phyloP scores from a whole-genome alignment of 2,329 filamentous ascomycete species.

The Aspergillus fructus region DNA sequence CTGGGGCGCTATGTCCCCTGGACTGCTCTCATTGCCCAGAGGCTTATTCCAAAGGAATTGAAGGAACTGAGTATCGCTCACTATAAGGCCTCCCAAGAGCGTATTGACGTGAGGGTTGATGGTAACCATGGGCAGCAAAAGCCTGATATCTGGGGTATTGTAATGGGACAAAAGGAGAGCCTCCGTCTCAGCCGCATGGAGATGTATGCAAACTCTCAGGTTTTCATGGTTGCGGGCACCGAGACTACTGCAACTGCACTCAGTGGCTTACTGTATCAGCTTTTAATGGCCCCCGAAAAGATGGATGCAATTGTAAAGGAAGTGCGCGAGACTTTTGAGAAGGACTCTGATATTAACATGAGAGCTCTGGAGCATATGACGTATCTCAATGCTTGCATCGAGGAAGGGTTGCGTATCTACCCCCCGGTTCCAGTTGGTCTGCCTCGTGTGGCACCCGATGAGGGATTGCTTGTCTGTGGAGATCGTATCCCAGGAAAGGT shows the following conservation, averaged over 20 bases:
- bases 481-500: conserved; percentile 32
- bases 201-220: conserved; percentile 19
- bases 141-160: conserved; percentile 11
- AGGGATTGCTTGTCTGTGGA: conserved; percentile 39
- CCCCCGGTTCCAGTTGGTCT: conserved; percentile 47
- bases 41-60: conserved; percentile 2
- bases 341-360: conserved; percentile 16
- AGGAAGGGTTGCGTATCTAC: conserved; percentile 48
- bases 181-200: conserved; percentile 9
- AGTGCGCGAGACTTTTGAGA: conserved; percentile 31
- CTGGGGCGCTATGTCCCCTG: conserved; percentile 8
- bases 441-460: conserved; percentile 34
- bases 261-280: conserved; percentile 39
- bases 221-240: conserved; percentile 47
- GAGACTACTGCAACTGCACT: conserved; percentile 54
- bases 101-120: conserved; percentile 7
- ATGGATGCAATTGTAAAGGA: conserved; percentile 43
- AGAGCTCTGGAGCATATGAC: conserved; percentile 12
- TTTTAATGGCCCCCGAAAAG: conserved; percentile 39
- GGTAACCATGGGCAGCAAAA: background rate
- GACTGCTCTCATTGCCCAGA: background rate
- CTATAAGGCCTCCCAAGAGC: conserved; percentile 4
- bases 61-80: conserved; percentile 5
- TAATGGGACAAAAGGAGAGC: conserved; percentile 12
- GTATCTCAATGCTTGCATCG: conserved; percentile 48